phyloP scores from a whole-genome alignment of 768 basidiomycete genomes.

The Daedaleopsis nitida region DNA sequence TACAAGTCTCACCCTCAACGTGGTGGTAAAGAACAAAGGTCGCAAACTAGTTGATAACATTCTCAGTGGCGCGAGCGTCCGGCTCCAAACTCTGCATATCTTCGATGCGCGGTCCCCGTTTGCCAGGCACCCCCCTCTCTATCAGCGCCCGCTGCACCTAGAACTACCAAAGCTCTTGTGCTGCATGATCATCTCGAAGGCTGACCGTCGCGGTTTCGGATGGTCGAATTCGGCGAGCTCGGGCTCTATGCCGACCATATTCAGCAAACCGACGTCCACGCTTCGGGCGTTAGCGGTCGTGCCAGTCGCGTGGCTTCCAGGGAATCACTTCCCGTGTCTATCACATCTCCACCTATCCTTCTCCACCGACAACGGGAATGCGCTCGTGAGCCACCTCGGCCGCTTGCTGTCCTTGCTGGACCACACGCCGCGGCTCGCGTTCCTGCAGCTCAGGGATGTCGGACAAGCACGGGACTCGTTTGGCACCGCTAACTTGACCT shows the following conservation, averaged over 20 bases:
- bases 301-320: not conserved
- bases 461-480: not conserved
- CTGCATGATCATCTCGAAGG: not conserved
- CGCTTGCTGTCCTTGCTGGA: not conserved
- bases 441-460: not conserved
- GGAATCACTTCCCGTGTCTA: not conserved
- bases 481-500: not conserved
- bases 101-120: not conserved
- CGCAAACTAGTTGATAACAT: not conserved
- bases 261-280: not conserved
- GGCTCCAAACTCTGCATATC: not conserved
- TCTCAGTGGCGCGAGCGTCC: not conserved
- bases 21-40: not conserved
- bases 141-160: not conserved
- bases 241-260: not conserved
- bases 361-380: not conserved
- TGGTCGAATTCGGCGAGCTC: not conserved
- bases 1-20: not conserved
- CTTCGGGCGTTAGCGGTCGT: not conserved
- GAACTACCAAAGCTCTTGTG: not conserved
- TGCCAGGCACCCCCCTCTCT: not conserved
- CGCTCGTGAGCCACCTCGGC: not conserved
- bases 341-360: not conserved
- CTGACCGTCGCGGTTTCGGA: not conserved
- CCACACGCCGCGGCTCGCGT: not conserved